Evolutionary conservation across 2,329 filamentous ascomycete genomes (phyloP).

Genomic region (Trichoderma semiorbis): DNA sequence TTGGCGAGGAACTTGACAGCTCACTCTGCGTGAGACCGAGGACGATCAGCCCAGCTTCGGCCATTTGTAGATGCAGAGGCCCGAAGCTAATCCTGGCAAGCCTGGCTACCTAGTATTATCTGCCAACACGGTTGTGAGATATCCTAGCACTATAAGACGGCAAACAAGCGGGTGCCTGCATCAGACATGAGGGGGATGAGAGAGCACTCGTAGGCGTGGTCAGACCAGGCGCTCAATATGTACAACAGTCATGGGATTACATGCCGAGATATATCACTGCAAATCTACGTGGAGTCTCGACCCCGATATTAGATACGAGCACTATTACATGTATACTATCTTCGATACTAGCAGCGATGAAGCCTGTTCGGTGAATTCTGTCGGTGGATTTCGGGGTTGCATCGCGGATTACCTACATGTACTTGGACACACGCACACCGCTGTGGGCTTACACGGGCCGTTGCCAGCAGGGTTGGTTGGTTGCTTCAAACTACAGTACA

Average conservation of each 20-base stretch:
- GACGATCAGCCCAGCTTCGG: not conserved
- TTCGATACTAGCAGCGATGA: not conserved
- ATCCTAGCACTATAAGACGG: not conserved
- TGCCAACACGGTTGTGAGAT: not conserved
- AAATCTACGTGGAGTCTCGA: not conserved
- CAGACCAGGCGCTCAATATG: not conserved
- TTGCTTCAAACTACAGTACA: not conserved
- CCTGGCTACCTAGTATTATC: not conserved
- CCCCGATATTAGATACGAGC: not conserved
- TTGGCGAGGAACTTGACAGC: not conserved
- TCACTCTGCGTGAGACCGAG: not conserved
- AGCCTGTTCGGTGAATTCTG: not conserved
- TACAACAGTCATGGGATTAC: not conserved
- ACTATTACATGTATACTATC: not conserved
- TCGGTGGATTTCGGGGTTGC: conserved; percentile 5
- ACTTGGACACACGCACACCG: not conserved
- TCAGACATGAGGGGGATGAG: not conserved
- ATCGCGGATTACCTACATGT: not conserved
- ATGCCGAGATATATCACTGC: not conserved
- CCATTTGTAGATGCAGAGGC: not conserved
- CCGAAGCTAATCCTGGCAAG: not conserved
- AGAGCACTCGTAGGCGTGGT: not conserved
- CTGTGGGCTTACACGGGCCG: not conserved
- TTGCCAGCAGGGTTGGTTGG: not conserved
- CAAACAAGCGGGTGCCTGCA: not conserved